Percentiles rank a stretch among this genome's conserved stretches.
Evolutionary conservation across 495 filamentous ascomycete genomes (phyloP).

Genomic region (Xylaria longipes): DNA sequence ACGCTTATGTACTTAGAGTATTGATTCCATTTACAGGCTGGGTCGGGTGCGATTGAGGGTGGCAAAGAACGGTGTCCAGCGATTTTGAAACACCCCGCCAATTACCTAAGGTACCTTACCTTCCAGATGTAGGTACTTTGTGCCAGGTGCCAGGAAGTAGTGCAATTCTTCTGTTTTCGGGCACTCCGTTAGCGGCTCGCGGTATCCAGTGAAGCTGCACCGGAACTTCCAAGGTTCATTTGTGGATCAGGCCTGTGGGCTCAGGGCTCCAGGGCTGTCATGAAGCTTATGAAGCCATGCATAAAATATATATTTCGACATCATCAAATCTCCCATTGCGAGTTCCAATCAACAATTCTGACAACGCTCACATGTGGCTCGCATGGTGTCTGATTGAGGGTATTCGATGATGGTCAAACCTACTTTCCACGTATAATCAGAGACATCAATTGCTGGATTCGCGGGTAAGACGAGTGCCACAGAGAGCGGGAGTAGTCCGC

Average conservation of each 20-base stretch:
- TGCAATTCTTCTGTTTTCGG: conserved; percentile 1
- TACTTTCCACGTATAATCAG: not conserved
- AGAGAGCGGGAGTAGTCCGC: not conserved
- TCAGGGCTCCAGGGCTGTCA: not conserved
- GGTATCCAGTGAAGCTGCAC: not conserved
- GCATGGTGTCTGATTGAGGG: not conserved
- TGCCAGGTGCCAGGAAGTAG: too few relatives aligned
- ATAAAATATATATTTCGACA: not conserved
- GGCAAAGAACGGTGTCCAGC: conserved; percentile 13
- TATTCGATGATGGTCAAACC: not conserved
- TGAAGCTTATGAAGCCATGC: not conserved
- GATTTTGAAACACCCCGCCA: conserved; percentile 3
- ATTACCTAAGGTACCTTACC: not conserved
- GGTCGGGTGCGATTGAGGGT: not conserved
- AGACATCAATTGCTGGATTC: not conserved
- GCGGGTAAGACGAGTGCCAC: not conserved
- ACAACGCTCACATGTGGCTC: not conserved
- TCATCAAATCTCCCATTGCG: not conserved
- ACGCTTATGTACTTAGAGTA: too few relatives aligned
- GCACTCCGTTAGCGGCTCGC: conserved; percentile 5
- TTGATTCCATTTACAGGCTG: not conserved
- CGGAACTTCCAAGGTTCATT: too few relatives aligned
- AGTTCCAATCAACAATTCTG: not conserved
- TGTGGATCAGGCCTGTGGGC: too few relatives aligned
- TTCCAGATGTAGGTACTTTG: not conserved